Percentiles rank a stretch among this genome's conserved stretches.
phyloP scores from a whole-genome alignment of 306 rosid species.

The Ceratonia siliqua region DNA sequence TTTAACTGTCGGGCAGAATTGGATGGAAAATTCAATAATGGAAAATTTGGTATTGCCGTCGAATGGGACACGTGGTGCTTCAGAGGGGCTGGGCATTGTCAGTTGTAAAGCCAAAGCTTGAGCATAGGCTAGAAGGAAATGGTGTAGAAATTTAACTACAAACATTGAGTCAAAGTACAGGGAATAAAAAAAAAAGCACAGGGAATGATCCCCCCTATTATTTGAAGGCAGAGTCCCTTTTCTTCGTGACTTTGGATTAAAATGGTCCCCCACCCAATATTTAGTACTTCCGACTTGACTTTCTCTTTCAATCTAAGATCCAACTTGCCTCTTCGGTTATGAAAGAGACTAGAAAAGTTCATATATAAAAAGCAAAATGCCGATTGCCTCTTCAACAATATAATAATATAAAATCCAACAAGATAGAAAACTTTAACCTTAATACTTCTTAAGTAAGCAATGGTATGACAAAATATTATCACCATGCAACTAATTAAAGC shows the following conservation, averaged over 20 bases:
- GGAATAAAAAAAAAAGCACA: background rate
- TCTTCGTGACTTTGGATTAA: background rate
- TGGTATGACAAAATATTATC: too few relatives aligned
- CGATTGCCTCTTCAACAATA: background rate
- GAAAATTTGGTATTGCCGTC: too few relatives aligned
- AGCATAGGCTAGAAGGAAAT: background rate
- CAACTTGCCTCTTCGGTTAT: background rate
- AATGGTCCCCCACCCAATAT: conserved; percentile 9
- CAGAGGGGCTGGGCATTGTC: background rate
- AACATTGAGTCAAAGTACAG: background rate
- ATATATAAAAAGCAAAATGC: background rate
- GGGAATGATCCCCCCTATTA: too few relatives aligned
- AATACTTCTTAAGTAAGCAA: too few relatives aligned
- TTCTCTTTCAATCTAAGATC: background rate
- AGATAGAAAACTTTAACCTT: background rate
- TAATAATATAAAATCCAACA: background rate
- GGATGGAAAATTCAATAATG: too few relatives aligned
- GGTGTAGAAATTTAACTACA: background rate
- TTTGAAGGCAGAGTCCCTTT: too few relatives aligned
- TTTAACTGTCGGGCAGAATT: too few relatives aligned
- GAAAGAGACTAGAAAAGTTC: too few relatives aligned
- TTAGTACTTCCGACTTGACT: background rate
- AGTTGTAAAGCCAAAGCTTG: background rate
- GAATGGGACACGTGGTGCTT: background rate
- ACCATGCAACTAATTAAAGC: too few relatives aligned